Conservation (phyloP, 805 yeast species). For the Ogataea philodendri region DNA sequence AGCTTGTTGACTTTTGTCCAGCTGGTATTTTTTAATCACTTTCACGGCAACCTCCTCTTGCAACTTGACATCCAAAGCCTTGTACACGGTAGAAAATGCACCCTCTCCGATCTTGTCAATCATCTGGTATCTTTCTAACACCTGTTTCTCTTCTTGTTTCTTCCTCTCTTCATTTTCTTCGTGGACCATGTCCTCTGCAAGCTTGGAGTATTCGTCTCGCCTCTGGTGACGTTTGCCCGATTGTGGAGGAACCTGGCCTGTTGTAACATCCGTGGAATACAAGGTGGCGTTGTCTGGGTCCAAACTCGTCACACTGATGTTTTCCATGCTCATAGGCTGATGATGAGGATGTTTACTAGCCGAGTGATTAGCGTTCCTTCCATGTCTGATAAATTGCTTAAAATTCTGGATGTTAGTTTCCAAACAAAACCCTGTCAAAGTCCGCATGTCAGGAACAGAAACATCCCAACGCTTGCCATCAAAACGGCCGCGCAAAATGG, state of each 20-base stretch:
- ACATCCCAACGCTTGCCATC: not conserved
- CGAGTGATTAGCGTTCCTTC: conserved; percentile 30
- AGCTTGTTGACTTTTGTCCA: conserved; percentile 59
- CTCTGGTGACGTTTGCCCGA: conserved; percentile 21
- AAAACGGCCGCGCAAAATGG: not conserved
- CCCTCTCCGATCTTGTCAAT: conserved; percentile 57
- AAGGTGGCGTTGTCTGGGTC: conserved; percentile 2
- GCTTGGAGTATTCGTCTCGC: conserved; percentile 29
- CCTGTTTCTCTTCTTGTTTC: conserved; percentile 23
- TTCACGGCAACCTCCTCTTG: conserved; percentile 50
- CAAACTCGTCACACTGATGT: conserved; percentile 3
- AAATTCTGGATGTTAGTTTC: conserved; percentile 32
- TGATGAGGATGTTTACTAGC: conserved; percentile 6
- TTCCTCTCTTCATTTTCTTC: conserved; percentile 30
- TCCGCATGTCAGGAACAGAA: not conserved
- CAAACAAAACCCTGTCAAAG: too few species aligned
- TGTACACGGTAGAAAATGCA: conserved; percentile 56
- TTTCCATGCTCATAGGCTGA: conserved; percentile 11
- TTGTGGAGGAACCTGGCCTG: conserved; percentile 4
- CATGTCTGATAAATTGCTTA: conserved; percentile 44
- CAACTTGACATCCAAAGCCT: conserved; percentile 41
- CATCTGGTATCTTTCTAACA: conserved; percentile 40
- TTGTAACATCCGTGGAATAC: conserved; percentile 3
- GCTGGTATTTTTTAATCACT: conserved; percentile 64
- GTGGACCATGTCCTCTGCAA: conserved; percentile 34